Percentiles rank a stretch among this genome's conserved stretches.
Conservation (phyloP, 805 yeast genomes). For the Lipomyces spencermartinsiae region DNA sequence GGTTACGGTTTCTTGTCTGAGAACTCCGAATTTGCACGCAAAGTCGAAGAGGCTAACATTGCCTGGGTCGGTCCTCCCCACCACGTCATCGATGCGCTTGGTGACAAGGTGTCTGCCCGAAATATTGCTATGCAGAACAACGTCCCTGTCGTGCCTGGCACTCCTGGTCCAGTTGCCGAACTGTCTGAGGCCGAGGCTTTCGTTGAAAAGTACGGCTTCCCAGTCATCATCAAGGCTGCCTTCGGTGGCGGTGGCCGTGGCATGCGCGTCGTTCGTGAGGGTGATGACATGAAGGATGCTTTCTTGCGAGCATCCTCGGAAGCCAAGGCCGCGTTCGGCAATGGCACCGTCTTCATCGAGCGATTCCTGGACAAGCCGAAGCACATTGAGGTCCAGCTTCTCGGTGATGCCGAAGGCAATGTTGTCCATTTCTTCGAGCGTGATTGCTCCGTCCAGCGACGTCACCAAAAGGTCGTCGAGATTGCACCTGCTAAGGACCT, state of each 20-base stretch:
- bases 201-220: constrained; percentile 85
- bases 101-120: constrained; percentile 96
- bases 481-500: constrained; percentile 96
- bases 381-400: constrained; percentile 95
- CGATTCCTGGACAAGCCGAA: constrained; percentile 93
- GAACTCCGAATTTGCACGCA: constrained; percentile 90
- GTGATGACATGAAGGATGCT: constrained; percentile 90
- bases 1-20: constrained; percentile 92
- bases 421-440: constrained; percentile 95
- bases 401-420: constrained; percentile 93
- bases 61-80: constrained; percentile 96
- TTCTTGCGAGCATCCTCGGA: constrained; percentile 92
- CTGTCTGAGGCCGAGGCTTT: constrained; percentile 80
- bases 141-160: constrained; percentile 97
- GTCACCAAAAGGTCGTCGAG: constrained; percentile 98
- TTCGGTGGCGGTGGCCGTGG: constrained; percentile 99
- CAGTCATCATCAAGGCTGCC: constrained; percentile 98
- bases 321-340: constrained; percentile 93
- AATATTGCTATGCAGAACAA: constrained; percentile 76
- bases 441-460: constrained; percentile 99
- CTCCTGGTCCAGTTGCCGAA: constrained; percentile 91
- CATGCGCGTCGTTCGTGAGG: constrained; percentile 98
- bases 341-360: constrained; percentile 97
- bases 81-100: constrained; percentile 87
- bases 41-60: constrained; percentile 88